Evolutionary conservation across 306 rosid species (phyloP), one percentile per base, ranked within the genome.

Genomic region (Trifolium subterraneum): DNA sequence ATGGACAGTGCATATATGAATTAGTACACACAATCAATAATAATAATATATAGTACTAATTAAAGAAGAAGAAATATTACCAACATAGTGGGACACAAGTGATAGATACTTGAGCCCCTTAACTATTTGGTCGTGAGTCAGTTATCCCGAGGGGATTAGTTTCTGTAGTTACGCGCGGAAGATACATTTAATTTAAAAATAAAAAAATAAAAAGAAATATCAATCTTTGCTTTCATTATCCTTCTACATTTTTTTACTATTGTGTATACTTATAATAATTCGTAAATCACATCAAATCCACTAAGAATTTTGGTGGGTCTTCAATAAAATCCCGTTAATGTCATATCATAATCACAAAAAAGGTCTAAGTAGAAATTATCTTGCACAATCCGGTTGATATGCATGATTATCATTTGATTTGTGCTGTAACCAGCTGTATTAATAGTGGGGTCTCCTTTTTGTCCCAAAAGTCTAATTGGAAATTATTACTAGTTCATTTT

Each of bases 371-470:
- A 19, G 14, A 52, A 52, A 52, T 52, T 52, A 52, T 52, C 11
- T 52, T 42, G 63, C 66, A 70, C 67, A 91, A 91, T 88, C 88
- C 85, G 79, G 58, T 82, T 78, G 92, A 88, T 89, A 87, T 88
- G 64, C 88, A 89, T 87, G 88, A 87, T 81, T 86, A 70, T 35
- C 9, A 35, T 35, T 35, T 35, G 7, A 75, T 72, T 63, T 73
- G 79, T 80, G 96, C 86, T 88, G 97, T 84, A 88, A 94, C 88
- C 96, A 94, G 98, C 98, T 94, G 98, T 87, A 72, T 83, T 74
- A 60, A 60, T 60, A 77, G 89, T 93, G 86, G 92, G 88, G 90
- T 78, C 79, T 78, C 78, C 50, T 70, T 62, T 72, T 72, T 42
- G 25, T 54, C 68, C 64, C 47, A 75, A 86, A 89, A 83, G 87